Base-by-base conservation (phyloP, 306 rosid species). In the Lathyrus tuberosus region DNA sequence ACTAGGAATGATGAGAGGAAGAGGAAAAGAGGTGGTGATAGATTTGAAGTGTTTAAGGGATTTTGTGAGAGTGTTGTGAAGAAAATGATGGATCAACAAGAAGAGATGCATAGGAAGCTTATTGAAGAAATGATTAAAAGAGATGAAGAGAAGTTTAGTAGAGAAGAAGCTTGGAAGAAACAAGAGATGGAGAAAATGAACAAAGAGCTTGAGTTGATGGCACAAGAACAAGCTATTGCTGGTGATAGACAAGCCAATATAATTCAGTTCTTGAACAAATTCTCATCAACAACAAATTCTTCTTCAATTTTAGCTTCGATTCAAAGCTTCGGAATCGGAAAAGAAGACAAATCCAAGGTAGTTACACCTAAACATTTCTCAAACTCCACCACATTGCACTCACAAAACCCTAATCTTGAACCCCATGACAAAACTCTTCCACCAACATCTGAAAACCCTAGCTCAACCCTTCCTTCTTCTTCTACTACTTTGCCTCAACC, bases 161-260 rank as follows among this genome's bases (percentile, higher is more conserved):
- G 69, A 57, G 97, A 90, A 61, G 97, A 93, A 66, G 91, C 88
- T 35, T 84, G 94, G 98, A 93, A 90, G 89, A 90, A 83, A 72
- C 82, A 78, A 70, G 97, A 90, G 84, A 79, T 76, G 81, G 97
- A 88, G 10, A 86, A 83, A 41, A 84, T 93, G 91, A 91, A 93
- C 47, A 81, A 75, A 72, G 97, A 93, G 88, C 94, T 93, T 69
- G 92, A 90, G 44, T 51, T 75, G 2, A 90, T 93, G 97, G 88
- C 90, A 14, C 85, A 67, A 8, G 96, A 93, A 8, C 98, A 90
- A 72, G 89, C 91, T 14, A 17, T 87, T 63, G 92, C 90, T 2
- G 78, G 94, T 24, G 91, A 93, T 59, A 81, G 90, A 51, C 98
- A 93, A 4, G 79, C 91, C 20, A 78, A 79, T 9, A 82, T 93